Evolutionary conservation across 1,139 yeast species (phyloP).

Genomic region (Geotrichum restrictum): DNA sequence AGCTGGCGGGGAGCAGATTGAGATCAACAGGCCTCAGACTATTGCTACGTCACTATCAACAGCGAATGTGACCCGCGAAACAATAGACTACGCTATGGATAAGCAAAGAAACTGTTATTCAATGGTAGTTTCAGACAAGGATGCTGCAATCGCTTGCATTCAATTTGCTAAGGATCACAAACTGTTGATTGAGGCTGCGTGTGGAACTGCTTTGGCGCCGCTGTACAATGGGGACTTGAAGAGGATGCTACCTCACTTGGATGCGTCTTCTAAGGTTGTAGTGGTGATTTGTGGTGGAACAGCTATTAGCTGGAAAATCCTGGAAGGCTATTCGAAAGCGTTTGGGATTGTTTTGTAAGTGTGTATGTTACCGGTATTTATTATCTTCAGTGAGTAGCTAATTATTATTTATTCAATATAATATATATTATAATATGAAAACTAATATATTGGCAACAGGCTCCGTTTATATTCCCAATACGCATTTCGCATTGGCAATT

Average conservation of each 20-base stretch:
- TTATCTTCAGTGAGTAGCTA: no score
- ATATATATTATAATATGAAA: no score
- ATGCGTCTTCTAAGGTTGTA: constrained; percentile 30
- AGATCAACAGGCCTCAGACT: constrained; percentile 48
- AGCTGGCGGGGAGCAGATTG: constrained; percentile 39
- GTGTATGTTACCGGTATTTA: no score
- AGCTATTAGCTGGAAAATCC: constrained; percentile 32
- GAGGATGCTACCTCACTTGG: constrained; percentile 30
- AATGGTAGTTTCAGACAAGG: constrained; percentile 48
- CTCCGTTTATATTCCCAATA: constrained; percentile 52
- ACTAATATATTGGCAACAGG: no score
- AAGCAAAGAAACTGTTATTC: constrained; percentile 42
- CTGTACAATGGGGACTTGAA: constrained; percentile 40
- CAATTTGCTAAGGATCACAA: constrained; percentile 50
- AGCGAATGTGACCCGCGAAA: constrained; percentile 49
- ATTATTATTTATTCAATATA: no score
- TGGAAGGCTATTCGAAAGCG: constrained; percentile 28
- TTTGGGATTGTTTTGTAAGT: not conserved
- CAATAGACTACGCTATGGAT: constrained; percentile 46
- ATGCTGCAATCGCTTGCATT: constrained; percentile 46
- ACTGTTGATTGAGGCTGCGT: constrained; percentile 65
- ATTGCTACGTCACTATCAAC: constrained; percentile 64
- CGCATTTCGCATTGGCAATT: constrained; percentile 64
- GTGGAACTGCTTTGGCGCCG: constrained; percentile 65
- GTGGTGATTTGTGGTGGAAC: constrained; percentile 39